Conservation (phyloP, 73 alveolate genomes). For the Breviolum minutum region DNA sequence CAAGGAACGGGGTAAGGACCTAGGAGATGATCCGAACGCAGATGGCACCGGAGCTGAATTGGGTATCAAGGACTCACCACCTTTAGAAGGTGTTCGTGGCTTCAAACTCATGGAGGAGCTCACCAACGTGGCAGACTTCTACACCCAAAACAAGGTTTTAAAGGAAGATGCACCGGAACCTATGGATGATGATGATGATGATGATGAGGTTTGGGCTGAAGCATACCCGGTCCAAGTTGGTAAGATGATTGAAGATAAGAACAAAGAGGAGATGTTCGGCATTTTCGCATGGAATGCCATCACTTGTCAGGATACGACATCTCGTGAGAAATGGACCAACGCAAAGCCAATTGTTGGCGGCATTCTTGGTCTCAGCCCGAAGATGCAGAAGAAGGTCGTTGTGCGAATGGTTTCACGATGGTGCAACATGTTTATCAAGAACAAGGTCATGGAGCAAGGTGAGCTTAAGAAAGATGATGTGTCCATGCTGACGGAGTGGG, state of each 20-base stretch:
- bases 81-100: slow-evolving; percentile 84
- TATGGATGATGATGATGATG: slow-evolving; percentile 37
- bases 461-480: slow-evolving; percentile 89
- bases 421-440: slow-evolving; percentile 95
- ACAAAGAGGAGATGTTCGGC: slow-evolving; percentile 94
- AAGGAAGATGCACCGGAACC: slow-evolving; percentile 81
- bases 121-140: slow-evolving; percentile 76
- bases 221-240: slow-evolving; percentile 93
- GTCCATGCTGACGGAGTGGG: slow-evolving; percentile 91
- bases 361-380: slow-evolving; percentile 76
- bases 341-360: slow-evolving; percentile 77
- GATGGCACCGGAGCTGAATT: slow-evolving; percentile 93
- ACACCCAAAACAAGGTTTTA: slow-evolving; percentile 58
- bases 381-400: slow-evolving; percentile 81
- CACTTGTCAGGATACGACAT: slow-evolving; percentile 85
- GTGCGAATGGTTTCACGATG: slow-evolving; percentile 87
- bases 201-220: slow-evolving; percentile 73
- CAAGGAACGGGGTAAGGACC: slow-evolving; percentile 91
- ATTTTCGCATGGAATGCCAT: slow-evolving; percentile 87
- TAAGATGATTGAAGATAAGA: slow-evolving; percentile 80
- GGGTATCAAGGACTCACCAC: slow-evolving; percentile 87
- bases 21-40: slow-evolving; percentile 84
- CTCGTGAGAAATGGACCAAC: slow-evolving; percentile 63
- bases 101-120: slow-evolving; percentile 85
- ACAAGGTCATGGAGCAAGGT: slow-evolving; percentile 75